Base-by-base conservation (phyloP, 2,329 filamentous ascomycete species). In the Trematosphaeria pertusa region DNA sequence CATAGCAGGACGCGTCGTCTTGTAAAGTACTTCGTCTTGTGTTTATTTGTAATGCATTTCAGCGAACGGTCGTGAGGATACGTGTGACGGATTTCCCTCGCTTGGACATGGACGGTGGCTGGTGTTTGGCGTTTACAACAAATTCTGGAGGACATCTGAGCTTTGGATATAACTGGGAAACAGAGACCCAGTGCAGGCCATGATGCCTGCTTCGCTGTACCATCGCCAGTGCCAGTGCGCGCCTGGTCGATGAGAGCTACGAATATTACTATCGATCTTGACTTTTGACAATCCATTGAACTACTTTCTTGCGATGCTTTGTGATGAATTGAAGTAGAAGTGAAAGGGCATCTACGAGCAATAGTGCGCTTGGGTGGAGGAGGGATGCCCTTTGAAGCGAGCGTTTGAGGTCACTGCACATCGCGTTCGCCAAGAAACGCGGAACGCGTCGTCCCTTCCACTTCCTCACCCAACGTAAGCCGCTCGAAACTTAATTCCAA, bases 11-110 rank as follows among this genome's bases (percentile, higher is more conserved):
- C 51, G 37, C 48, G 21, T 46, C 22, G 43, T 56, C 58, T 56
- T 67, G 57, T 54, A 58, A 43, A 51, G 58, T 62, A 60, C 58
- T 62, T 49, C 50, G 20, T 40, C 54, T 55, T 54, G 42, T 60
- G 40, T 56, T 54, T 63, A 50, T 56, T 52, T 71, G 60, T 62
- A 60, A 49, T 68, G 69, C 69, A 69, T 71, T 68, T 70, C 60
- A 70, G 67, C 66, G 67, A 61, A 55, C 43, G 54, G 55, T 67
- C 54, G 53, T 59, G 64, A 56, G 52, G 50, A 51, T 35, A 59
- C 52, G 60, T 31, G 22, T 42, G 46, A 41, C 21, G 43, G 57
- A n/a, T n/a, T n/a, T 64, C 65, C 53, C 56, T 70, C 65, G 63
- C 58, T 69, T 63, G 63, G 52, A 57, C 53, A 60, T 51, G 58